A percentile compares a stretch with the other conserved stretches of the same genome.
phyloP scores from a whole-genome alignment of 257 asterid species.

The Henckelia pumila region DNA sequence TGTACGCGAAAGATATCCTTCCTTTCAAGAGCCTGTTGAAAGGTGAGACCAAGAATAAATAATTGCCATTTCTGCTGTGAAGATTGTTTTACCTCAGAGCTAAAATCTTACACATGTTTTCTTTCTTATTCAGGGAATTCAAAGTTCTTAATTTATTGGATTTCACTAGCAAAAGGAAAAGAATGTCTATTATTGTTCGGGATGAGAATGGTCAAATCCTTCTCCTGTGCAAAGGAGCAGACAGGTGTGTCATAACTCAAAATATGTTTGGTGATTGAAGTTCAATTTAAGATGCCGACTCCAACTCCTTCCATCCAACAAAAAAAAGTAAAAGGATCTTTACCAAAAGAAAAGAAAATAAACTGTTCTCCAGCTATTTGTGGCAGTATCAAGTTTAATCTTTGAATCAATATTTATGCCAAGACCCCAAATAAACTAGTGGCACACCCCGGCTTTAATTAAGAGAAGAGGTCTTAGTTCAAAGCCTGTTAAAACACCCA shows the following conservation, averaged over 20 bases:
- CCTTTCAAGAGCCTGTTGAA: slow-evolving; percentile 62
- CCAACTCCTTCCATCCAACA: not conserved
- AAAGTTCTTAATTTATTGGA: slow-evolving; percentile 84
- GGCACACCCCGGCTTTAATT: not conserved
- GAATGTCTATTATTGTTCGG: slow-evolving; percentile 83
- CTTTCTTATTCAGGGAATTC: slow-evolving; percentile 63
- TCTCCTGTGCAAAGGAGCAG: slow-evolving; percentile 96
- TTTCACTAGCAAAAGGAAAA: slow-evolving; percentile 93
- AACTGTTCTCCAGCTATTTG: slow-evolving; percentile 10
- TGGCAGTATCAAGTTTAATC: not conserved
- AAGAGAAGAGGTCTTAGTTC: not conserved
- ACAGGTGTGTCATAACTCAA: slow-evolving; percentile 50
- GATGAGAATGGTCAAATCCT: slow-evolving; percentile 75
- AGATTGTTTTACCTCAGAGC: slow-evolving; percentile 4
- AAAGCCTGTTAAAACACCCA: too few relatives aligned
- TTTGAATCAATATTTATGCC: not conserved
- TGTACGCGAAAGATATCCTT: slow-evolving; percentile 75
- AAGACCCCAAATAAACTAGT: not conserved
- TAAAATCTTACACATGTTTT: slow-evolving; percentile 6
- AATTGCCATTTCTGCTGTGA: slow-evolving; percentile 8
- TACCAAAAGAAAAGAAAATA: not conserved
- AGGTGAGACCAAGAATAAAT: slow-evolving; percentile 42
- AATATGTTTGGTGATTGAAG: slow-evolving; percentile 5
- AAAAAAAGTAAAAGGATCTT: not conserved
- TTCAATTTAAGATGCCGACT: not conserved